Evolutionary conservation across 139 green algal genomes (phyloP).

Genomic region (Zygnema cylindricum): DNA sequence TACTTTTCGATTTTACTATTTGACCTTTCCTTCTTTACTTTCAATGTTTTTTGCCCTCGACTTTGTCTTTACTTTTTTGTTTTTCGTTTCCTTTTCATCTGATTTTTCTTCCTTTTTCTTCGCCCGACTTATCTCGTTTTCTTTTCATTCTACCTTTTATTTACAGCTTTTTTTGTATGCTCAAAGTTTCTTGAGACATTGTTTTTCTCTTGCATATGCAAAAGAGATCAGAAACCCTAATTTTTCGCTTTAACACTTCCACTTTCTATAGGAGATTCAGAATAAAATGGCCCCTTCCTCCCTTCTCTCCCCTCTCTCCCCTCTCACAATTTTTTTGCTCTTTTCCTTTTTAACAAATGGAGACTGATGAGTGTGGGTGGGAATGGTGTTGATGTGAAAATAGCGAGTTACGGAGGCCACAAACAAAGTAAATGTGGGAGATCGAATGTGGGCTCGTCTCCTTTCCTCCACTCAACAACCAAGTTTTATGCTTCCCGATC

Average conservation of each 20-base stretch:
- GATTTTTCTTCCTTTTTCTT: background rate
- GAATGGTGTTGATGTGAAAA: background rate
- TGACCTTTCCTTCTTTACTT: background rate
- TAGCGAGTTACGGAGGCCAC: slow-evolving; percentile 50
- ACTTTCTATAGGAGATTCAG: no score
- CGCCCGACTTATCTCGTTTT: background rate
- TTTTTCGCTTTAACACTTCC: no score
- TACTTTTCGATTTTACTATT: background rate
- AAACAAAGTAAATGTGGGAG: slow-evolving; percentile 51
- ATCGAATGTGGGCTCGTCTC: slow-evolving; percentile 64
- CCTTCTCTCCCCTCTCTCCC: background rate
- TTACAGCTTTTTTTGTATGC: no score
- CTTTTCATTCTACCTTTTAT: background rate
- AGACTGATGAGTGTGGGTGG: background rate
- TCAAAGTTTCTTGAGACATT: no score
- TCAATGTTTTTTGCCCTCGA: background rate
- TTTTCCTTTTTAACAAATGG: no score
- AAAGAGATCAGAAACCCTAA: no score
- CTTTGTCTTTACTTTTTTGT: background rate
- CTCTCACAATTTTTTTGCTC: background rate
- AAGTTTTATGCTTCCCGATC: slow-evolving; percentile 59
- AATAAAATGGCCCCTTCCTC: background rate
- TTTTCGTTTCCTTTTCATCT: background rate
- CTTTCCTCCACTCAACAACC: slow-evolving; percentile 59
- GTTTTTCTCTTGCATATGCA: no score